A percentile compares a stretch with the other conserved stretches of the same genome.
Evolutionary conservation across 495 filamentous ascomycete genomes (phyloP).

Genomic region (Lichina pygmaea): DNA sequence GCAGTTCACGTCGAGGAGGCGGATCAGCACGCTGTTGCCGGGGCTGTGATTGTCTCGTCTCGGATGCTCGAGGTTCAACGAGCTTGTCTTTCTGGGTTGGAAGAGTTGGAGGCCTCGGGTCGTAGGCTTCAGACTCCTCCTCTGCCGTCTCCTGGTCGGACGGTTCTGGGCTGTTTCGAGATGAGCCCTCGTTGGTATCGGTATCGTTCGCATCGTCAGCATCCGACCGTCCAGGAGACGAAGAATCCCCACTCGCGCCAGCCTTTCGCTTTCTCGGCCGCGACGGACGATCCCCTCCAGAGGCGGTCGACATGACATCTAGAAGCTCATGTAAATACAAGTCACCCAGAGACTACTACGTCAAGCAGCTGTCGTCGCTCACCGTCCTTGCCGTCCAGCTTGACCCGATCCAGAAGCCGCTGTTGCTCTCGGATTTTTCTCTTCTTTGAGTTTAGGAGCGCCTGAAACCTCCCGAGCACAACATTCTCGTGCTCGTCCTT

Average conservation of each 20-base stretch:
- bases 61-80: neutral
- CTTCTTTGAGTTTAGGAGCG: slow-evolving; percentile 4
- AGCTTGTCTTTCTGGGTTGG: neutral
- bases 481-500: slow-evolving; percentile 2
- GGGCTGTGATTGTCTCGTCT: neutral
- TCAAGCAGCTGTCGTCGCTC: neutral
- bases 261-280: slow-evolving; percentile 2
- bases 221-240: neutral
- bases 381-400: neutral
- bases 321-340: neutral
- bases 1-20: neutral
- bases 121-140: neutral
- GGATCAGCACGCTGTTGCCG: neutral
- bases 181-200: neutral
- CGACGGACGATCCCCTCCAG: neutral
- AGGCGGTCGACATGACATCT: neutral
- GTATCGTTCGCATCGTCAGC: neutral
- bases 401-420: slow-evolving; percentile 1
- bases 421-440: slow-evolving; percentile 5
- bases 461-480: slow-evolving; percentile 3
- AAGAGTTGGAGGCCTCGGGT: neutral
- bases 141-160: slow-evolving; percentile 1
- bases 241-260: neutral
- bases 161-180: neutral
- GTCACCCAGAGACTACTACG: neutral